Percentiles rank a stretch among this genome's conserved stretches.
Evolutionary conservation across 2,329 filamentous ascomycete species (phyloP).

Genomic region (Monosporascus sp.): DNA sequence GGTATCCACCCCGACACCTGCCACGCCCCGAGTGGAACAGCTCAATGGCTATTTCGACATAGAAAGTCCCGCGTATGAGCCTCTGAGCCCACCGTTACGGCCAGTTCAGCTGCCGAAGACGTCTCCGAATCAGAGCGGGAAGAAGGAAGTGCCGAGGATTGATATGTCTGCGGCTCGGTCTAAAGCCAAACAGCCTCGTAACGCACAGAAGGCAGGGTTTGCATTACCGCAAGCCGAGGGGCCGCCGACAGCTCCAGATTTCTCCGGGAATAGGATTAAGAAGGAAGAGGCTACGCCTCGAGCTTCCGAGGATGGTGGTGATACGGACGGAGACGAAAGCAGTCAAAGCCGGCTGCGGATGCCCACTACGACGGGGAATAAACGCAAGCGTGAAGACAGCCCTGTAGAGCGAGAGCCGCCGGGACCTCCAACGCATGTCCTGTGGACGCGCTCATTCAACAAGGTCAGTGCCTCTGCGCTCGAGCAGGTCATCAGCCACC

Average conservation of each 20-base stretch:
- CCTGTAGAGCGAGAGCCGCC: slow-evolving; percentile 40
- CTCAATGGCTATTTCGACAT: slow-evolving; percentile 31
- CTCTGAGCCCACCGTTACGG: slow-evolving; percentile 49
- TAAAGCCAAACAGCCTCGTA: slow-evolving; percentile 31
- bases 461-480: slow-evolving; percentile 68
- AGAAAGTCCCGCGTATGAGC: slow-evolving; percentile 52
- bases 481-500: slow-evolving; percentile 72
- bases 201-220: slow-evolving; percentile 26
- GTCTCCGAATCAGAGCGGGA: slow-evolving; percentile 24
- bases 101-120: slow-evolving; percentile 32
- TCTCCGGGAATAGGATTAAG: slow-evolving; percentile 45
- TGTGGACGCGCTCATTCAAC: slow-evolving; percentile 71
- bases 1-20: slow-evolving; percentile 51
- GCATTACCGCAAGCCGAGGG: slow-evolving; percentile 42
- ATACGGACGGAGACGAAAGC: slow-evolving; percentile 52
- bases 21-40: slow-evolving; percentile 43
- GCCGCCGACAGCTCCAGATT: slow-evolving; percentile 37
- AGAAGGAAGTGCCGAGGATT: slow-evolving; percentile 30
- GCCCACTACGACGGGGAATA: slow-evolving; percentile 34
- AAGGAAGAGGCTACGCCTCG: slow-evolving; percentile 53
- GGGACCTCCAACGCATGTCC: slow-evolving; percentile 59
- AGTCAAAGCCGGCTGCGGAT: slow-evolving; percentile 32
- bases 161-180: slow-evolving; percentile 16
- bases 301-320: slow-evolving; percentile 48
- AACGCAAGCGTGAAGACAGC: slow-evolving; percentile 54